phyloP scores from a whole-genome alignment of 257 asterid species.

The Eucommia ulmoides region DNA sequence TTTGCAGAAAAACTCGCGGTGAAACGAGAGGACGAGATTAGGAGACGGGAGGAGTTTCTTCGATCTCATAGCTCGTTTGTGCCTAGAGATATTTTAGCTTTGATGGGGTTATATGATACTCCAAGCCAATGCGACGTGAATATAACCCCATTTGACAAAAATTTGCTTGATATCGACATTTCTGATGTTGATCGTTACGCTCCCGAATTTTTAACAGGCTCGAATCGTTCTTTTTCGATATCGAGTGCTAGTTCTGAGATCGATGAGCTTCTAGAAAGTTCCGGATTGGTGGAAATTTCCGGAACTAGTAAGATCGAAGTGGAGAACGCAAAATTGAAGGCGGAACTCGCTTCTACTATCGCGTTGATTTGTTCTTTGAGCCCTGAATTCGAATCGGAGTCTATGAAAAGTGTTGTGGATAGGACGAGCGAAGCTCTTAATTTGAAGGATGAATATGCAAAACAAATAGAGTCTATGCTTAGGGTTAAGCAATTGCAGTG shows the following conservation, averaged over 20 bases:
- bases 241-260: slow-evolving; percentile 56
- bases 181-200: slow-evolving; percentile 83
- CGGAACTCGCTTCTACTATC: slow-evolving; percentile 94
- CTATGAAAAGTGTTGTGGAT: slow-evolving; percentile 54
- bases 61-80: slow-evolving; percentile 53
- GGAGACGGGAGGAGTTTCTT: slow-evolving; percentile 80
- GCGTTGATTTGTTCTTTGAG: slow-evolving; percentile 68
- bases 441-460: slow-evolving; percentile 65
- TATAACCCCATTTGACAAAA: slow-evolving; percentile 65
- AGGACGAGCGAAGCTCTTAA: slow-evolving; percentile 78
- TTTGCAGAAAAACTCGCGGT: slow-evolving; percentile 88
- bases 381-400: slow-evolving; percentile 51
- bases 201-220: slow-evolving; percentile 60
- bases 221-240: slow-evolving; percentile 39
- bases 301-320: slow-evolving; percentile 96
- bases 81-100: slow-evolving; percentile 73
- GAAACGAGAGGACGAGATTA: slow-evolving; percentile 69
- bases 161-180: slow-evolving; percentile 66
- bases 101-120: slow-evolving; percentile 81
- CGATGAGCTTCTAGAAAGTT: slow-evolving; percentile 41
- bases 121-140: slow-evolving; percentile 89
- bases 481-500: slow-evolving; percentile 70
- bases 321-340: slow-evolving; percentile 88
- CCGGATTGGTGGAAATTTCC: slow-evolving; percentile 75
- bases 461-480: slow-evolving; percentile 64